Base-by-base conservation (phyloP, 2,329 filamentous ascomycete species). In the Verticillium tricorpus region DNA sequence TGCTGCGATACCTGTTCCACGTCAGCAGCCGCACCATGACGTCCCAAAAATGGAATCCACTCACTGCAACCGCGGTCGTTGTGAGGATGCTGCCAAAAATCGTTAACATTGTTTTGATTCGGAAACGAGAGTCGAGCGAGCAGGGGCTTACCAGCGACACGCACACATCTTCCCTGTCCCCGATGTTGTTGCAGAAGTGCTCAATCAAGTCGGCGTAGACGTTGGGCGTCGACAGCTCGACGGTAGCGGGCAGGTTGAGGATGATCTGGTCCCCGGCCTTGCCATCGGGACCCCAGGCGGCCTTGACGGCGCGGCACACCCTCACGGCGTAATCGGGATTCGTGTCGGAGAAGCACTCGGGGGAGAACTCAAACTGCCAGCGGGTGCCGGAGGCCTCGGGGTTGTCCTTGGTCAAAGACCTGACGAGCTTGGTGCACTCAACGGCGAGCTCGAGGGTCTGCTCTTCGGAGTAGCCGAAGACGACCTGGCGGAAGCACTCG, bases 181-280 rank as follows among this genome's bases (percentile, higher is more conserved):
- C 84, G 72, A 98, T 93, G 73, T 94, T 84, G 59, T 83, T 86
- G 80, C 92, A 96, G 77, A 99, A 99, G 78, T 92, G 96, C 75
- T 99, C 95, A 65, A 99, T 91, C 78, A 96, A 90, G 72, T 99
- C 95, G 58, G 95, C 95, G 74, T 95, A 99, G 57, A 97, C 85
- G 73, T 99, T 99, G 37, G 93, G 93, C 1, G 95, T 97, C 0
- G 92, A 80, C 88, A 97, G 89, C 78, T 99, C 95, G 39, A 98
- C 94, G 0, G 95, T 99, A 1, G 95, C 94, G 0, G 95, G 94
- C 59, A 99, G 83, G 79, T 98, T 98, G 83, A 99, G 95, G 73
- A 99, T 96, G 75, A 99, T 92, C 57, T 89, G 91, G 69, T 87
- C 89, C 74, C 92, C 86, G 45, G 81, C 86, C 0, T 85, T 87